Evolutionary conservation across 2,329 filamentous ascomycete species (phyloP).

Genomic region (Fusarium camptoceras): DNA sequence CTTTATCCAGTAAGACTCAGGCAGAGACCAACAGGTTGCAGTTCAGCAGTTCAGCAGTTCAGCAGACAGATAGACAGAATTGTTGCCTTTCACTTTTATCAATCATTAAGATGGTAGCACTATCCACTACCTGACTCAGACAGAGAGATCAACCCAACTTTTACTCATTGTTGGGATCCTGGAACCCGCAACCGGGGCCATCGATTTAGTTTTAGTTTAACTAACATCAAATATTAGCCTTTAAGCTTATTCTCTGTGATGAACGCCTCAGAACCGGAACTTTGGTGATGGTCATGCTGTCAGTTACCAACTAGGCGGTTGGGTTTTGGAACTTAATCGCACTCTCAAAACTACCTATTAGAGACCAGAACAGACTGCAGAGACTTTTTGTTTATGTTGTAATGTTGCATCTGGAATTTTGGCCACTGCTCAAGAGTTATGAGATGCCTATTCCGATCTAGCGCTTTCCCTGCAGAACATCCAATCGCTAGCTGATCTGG

Average conservation of each 20-base stretch:
- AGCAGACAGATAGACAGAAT: neutral
- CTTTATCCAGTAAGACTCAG: neutral
- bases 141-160: neutral
- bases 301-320: neutral
- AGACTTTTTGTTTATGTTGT: neutral
- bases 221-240: slow-evolving; percentile 7
- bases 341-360: neutral
- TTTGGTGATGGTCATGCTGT: neutral
- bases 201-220: slow-evolving; percentile 1
- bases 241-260: slow-evolving; percentile 30
- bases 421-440: slow-evolving; percentile 16
- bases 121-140: neutral
- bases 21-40: neutral
- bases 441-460: slow-evolving; percentile 42
- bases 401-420: neutral
- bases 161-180: neutral
- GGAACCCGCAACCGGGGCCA: neutral
- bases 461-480: slow-evolving; percentile 12
- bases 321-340: neutral
- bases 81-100: neutral
- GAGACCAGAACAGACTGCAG: neutral
- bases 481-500: slow-evolving; percentile 9
- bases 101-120: neutral
- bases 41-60: too few species aligned
- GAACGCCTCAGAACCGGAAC: slow-evolving; percentile 9